These are phyloP conservation scores for Cryoendolithus antarcticus DNA, from an alignment of 2,329 filamentous ascomycete species.

Conservation along the genomic window DNA sequence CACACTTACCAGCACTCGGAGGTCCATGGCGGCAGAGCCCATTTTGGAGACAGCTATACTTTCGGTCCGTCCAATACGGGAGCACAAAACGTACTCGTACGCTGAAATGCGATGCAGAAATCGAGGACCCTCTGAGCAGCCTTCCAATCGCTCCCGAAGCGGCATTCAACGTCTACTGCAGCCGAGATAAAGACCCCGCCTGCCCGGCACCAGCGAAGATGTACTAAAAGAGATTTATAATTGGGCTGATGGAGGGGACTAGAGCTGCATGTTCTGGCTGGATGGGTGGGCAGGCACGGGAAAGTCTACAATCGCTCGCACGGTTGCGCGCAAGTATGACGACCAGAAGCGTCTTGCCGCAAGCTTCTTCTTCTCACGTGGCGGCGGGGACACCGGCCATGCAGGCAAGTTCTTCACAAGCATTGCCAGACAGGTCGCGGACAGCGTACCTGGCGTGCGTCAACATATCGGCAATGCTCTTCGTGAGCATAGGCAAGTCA, in stretches of 20 bases:
- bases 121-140: no score
- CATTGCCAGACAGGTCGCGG: conserved; percentile 12
- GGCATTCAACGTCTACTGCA: background rate
- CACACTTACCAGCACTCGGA: no score
- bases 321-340: conserved; percentile 10
- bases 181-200: conserved; percentile 8
- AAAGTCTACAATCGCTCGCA: conserved; percentile 22
- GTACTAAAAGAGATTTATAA: conserved; percentile 13
- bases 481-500: background rate
- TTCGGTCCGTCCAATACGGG: no score
- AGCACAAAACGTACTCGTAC: no score
- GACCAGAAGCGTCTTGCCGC: conserved; percentile 12
- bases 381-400: conserved; percentile 10
- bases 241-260: conserved; percentile 8
- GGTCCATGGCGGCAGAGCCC: no score
- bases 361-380: conserved; percentile 22
- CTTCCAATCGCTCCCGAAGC: background rate
- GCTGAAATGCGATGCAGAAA: no score
- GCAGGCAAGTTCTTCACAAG: conserved; percentile 17
- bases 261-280: conserved; percentile 20
- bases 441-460: conserved; percentile 1
- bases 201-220: conserved; percentile 11
- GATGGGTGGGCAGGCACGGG: conserved; percentile 24
- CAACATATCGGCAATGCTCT: conserved; percentile 7
- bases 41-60: no score